phyloP scores from a whole-genome alignment of 306 rosid species.

The Casuarina cunninghamiana region DNA sequence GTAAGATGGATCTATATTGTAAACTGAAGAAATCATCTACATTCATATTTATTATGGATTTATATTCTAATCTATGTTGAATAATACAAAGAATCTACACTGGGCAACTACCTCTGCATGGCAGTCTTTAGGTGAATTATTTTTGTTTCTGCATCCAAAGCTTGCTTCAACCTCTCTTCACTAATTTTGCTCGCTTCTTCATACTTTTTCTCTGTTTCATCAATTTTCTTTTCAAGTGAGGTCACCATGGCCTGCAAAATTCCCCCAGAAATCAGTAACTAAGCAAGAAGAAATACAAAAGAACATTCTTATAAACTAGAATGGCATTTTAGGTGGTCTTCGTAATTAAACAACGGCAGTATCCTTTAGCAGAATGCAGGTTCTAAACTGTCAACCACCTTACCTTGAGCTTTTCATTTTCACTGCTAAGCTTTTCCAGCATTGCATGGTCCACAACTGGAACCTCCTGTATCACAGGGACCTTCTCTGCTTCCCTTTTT shows the following conservation, averaged over 20 bases:
- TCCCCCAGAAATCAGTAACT: conserved; percentile 34
- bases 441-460: conserved; percentile 82
- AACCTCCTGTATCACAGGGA: conserved; percentile 83
- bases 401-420: conserved; percentile 98
- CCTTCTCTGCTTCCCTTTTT: conserved; percentile 65
- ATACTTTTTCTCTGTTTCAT: conserved; percentile 83
- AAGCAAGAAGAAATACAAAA: conserved; percentile 25
- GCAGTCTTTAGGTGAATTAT: conserved; percentile 86
- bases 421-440: conserved; percentile 73
- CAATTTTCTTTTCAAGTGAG: conserved; percentile 88
- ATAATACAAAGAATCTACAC: conserved; percentile 25
- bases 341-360: not conserved
- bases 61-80: conserved; percentile 13
- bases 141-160: conserved; percentile 91
- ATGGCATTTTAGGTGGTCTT: conserved; percentile 13
- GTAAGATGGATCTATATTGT: conserved; percentile 4
- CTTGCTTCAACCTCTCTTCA: conserved; percentile 95
- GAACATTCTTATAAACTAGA: conserved; percentile 15
- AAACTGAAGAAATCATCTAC: not conserved
- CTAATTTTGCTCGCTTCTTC: conserved; percentile 85
- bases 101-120: conserved; percentile 77
- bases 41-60: conserved; percentile 11
- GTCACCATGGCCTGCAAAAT: conserved; percentile 74
- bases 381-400: conserved; percentile 29
- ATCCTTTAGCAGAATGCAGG: conserved; percentile 9